Evolutionary conservation across 2,329 filamentous ascomycete genomes (phyloP).

Genomic region (Ceratocystis eucalypticola): DNA sequence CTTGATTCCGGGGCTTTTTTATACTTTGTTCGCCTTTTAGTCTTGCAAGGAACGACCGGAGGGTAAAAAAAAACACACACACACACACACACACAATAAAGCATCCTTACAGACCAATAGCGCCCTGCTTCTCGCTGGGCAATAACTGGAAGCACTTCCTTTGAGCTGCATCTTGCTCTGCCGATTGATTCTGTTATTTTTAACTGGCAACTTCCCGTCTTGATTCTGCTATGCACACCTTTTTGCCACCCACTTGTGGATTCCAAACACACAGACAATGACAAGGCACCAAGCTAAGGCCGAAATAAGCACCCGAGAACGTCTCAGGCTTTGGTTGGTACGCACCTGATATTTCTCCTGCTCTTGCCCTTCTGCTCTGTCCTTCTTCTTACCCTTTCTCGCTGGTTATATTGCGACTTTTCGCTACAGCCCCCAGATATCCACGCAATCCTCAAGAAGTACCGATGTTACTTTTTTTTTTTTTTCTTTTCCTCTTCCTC

Average conservation of each 20-base stretch:
- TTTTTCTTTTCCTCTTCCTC: neutral
- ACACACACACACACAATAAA: too few species aligned
- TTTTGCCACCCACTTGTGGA: neutral
- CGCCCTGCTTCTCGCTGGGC: too few species aligned
- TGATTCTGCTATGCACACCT: neutral
- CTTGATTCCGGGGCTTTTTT: neutral
- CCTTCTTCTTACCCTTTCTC: neutral
- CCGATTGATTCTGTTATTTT: neutral
- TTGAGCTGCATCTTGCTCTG: neutral
- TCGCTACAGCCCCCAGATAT: neutral
- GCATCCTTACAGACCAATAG: too few species aligned
- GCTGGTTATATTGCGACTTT: neutral
- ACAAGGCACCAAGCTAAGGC: conserved; percentile 7
- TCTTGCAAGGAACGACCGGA: neutral
- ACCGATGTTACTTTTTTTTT: neutral
- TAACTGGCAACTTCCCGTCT: neutral
- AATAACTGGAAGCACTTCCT: too few species aligned
- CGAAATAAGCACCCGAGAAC: conserved; percentile 8
- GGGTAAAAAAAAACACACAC: too few species aligned
- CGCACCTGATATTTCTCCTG: neutral
- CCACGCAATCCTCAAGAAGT: neutral
- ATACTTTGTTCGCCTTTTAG: neutral
- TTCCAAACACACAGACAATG: conserved; percentile 1
- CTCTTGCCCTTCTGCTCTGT: neutral
- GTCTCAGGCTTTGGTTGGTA: neutral